Base-by-base conservation (phyloP, 257 asterid genomes). In the Leonotis leonurus region DNA sequence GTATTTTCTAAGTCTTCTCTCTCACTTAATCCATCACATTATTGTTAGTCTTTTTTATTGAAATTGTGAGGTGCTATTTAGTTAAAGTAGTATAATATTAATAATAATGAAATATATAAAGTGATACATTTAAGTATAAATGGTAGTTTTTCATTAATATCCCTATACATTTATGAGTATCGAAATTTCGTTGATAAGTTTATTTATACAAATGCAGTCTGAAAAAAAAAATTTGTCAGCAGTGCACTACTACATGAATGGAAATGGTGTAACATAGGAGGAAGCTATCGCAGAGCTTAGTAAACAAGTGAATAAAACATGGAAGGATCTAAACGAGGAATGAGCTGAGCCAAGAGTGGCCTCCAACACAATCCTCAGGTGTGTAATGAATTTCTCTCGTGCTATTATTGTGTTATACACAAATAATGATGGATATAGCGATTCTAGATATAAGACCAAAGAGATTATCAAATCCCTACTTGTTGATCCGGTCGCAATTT, bases 261-360 rank as follows among this genome's bases (percentile, higher is more conserved):
- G 73, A 55, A 20, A 53, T 0, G 39, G 66, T 6, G 58, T 32
- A 3, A 33, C 75, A 9, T 60, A 70, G 32, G 54, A 4, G 17
- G 68, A 71, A 24, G 71, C 74, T n/a, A 11, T 17, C 26, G n/a
- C 0, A 20, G 71, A 51, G 21, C 63, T 78, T 8, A n/a, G 46
- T 1, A 21, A 45, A 20, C 71, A 55, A 49, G 71, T 66, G 6
- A 13, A 36, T 2, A 46, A 55, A 0, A 74, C 77, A 1, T 70
- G 80, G 80, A 75, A 75, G 21, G 74, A 40, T 50, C 48, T 75
- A 26, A 75, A 67, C 26, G 14, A 71, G 17, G 76, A 60, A 53
- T 21, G 64, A 1, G n/a, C 70, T 11, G 22, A 33, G 11, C 62
- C 62, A 18, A 58, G 56, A 32, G 54, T 41, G 0, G 41, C 50